Percentiles rank a stretch among this genome's conserved stretches.
These are phyloP conservation scores for Vachellia collinsii DNA, from an alignment of 306 rosid genomes.

Conservation along the genomic window DNA sequence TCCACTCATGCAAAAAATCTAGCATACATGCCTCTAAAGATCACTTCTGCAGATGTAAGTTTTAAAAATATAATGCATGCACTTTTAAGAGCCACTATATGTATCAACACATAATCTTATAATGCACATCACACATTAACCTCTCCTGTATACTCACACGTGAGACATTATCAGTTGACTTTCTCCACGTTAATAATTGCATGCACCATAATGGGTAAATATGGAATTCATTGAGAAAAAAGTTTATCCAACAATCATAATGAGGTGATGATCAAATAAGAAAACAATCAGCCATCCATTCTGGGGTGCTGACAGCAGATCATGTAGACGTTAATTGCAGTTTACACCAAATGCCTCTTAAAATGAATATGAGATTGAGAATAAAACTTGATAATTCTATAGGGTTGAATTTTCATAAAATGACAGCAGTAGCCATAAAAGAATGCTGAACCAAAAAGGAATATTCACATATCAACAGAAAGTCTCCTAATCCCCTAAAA, in stretches of 20 bases:
- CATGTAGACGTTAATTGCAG: too few relatives aligned
- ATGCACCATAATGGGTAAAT: neutral
- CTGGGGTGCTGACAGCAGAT: too few relatives aligned
- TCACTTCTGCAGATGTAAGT: neutral
- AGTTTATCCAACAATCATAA: neutral
- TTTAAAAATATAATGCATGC: neutral
- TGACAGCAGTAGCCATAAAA: conserved; percentile 23
- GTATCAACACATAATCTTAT: neutral
- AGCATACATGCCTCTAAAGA: neutral
- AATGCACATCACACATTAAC: neutral
- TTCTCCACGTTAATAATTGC: conserved; percentile 17
- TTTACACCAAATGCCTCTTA: neutral
- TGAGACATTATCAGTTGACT: conserved; percentile 13
- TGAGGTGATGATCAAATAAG: neutral
- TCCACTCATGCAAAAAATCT: neutral
- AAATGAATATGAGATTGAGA: conserved; percentile 21
- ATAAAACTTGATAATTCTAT: neutral
- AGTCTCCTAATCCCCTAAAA: conserved; percentile 26
- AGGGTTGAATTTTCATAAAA: neutral
- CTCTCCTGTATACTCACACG: neutral
- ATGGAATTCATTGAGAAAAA: neutral
- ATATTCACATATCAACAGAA: conserved; percentile 30
- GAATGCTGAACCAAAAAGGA: conserved; percentile 27
- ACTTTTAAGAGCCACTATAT: neutral
- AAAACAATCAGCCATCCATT: neutral